These are phyloP conservation scores for Fusarium penzigii DNA, from an alignment of 2,329 filamentous ascomycete genomes.

Conservation along the genomic window DNA sequence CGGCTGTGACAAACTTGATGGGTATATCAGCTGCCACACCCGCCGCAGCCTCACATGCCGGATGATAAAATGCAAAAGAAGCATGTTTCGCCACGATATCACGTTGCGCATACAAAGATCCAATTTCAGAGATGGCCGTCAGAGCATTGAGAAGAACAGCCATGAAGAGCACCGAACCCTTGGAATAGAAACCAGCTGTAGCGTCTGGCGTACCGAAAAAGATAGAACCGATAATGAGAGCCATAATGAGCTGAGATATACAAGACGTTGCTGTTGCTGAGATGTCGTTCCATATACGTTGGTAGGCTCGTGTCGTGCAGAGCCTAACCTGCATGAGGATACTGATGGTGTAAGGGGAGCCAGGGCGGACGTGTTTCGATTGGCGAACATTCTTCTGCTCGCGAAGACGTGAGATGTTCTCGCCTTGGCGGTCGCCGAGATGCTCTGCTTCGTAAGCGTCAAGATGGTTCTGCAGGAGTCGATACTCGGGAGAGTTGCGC, in stretches of 20 bases:
- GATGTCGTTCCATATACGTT: slow-evolving; percentile 54
- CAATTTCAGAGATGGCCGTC: slow-evolving; percentile 57
- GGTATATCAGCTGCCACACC: slow-evolving; percentile 58
- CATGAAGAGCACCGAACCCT: slow-evolving; percentile 60
- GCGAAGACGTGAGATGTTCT: slow-evolving; percentile 43
- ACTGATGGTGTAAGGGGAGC: slow-evolving; percentile 60
- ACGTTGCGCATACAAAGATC: slow-evolving; percentile 43
- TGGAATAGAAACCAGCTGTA: slow-evolving; percentile 53
- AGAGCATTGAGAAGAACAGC: slow-evolving; percentile 61
- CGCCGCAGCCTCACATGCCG: slow-evolving; percentile 54
- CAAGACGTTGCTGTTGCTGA: slow-evolving; percentile 48
- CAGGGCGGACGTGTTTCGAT: slow-evolving; percentile 52
- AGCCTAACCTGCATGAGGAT: slow-evolving; percentile 54
- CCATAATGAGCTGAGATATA: slow-evolving; percentile 53
- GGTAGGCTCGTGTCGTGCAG: slow-evolving; percentile 52
- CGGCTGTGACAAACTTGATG: slow-evolving; percentile 53
- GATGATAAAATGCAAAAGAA: slow-evolving; percentile 53
- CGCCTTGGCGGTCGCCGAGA: slow-evolving; percentile 42
- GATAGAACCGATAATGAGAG: slow-evolving; percentile 62
- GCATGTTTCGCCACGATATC: slow-evolving; percentile 52
- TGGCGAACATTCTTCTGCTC: slow-evolving; percentile 52
- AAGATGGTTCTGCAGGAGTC: slow-evolving; percentile 48
- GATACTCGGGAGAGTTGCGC: slow-evolving; percentile 47
- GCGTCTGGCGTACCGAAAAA: slow-evolving; percentile 55
- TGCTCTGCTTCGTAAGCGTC: slow-evolving; percentile 49